Percentiles rank a stretch among this genome's conserved stretches.
These are phyloP conservation scores for Metschnikowia rubicola DNA, from an alignment of 805 yeast genomes.

Conservation along the genomic window DNA sequence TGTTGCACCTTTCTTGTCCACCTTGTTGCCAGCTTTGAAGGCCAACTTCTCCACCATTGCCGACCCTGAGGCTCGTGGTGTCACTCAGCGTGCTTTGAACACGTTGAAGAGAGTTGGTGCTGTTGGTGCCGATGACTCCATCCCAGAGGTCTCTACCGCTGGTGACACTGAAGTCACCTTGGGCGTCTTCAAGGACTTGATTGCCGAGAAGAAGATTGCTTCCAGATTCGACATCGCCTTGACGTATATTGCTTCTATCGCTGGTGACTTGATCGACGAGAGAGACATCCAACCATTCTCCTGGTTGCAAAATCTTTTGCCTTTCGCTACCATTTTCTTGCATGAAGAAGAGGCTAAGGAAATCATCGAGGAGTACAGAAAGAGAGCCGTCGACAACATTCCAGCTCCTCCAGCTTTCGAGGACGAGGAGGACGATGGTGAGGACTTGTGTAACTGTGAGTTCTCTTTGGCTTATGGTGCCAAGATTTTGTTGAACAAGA, in stretches of 20 bases:
- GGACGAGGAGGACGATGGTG: conserved; percentile 98
- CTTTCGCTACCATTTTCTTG: conserved; percentile 93
- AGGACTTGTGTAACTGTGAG: conserved; percentile 99
- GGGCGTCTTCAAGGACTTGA: conserved; percentile 71
- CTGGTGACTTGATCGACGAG: conserved; percentile 99
- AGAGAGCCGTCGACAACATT: conserved; percentile 95
- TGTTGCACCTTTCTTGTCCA: conserved; percentile 97
- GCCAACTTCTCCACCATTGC: conserved; percentile 94
- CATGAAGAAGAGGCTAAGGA: conserved; percentile 91
- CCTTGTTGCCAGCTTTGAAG: conserved; percentile 94
- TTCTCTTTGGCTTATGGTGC: conserved; percentile 99
- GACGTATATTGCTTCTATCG: conserved; percentile 88
- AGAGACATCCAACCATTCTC: conserved; percentile 85
- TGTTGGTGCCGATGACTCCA: conserved; percentile 80
- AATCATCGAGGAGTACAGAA: conserved; percentile 90
- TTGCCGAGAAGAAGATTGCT: conserved; percentile 63
- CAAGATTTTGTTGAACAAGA: conserved; percentile 98
- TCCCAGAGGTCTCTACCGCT: conserved; percentile 98
- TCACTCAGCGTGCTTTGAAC: conserved; percentile 93
- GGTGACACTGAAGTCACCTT: conserved; percentile 93
- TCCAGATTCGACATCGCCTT: conserved; percentile 76
- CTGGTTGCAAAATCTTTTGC: conserved; percentile 86
- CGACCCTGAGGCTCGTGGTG: conserved; percentile 99
- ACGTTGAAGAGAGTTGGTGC: conserved; percentile 99
- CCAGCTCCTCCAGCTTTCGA: conserved; percentile 95